Evolutionary conservation across 352 stramenopile species (phyloP).

Genomic region (Pilasporangium apinafurcum): DNA sequence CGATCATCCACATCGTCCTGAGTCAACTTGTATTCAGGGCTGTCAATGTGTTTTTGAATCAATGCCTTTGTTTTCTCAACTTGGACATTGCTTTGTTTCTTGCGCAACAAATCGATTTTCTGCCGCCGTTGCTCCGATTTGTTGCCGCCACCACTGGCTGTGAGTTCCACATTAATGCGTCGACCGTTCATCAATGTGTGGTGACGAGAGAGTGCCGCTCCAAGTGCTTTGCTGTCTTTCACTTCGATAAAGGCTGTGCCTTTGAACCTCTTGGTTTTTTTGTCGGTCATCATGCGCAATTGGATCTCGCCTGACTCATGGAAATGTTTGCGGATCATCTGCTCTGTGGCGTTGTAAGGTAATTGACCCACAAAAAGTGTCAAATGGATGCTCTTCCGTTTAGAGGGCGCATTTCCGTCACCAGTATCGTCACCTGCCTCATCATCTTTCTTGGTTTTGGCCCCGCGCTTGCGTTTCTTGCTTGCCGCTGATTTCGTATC

Average conservation of each 20-base stretch:
- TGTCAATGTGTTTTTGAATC: constrained; percentile 74
- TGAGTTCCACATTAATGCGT: constrained; percentile 86
- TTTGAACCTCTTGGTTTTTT: constrained; percentile 78
- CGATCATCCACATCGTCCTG: constrained; percentile 79
- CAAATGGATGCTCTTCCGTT: constrained; percentile 74
- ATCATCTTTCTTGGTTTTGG: constrained; percentile 3
- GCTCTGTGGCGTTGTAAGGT: constrained; percentile 67
- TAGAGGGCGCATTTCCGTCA: constrained; percentile 21
- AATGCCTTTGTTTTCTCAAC: constrained; percentile 78
- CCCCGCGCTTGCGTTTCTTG: constrained; percentile 51
- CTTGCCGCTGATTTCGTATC: too few species aligned
- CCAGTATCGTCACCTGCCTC: constrained; percentile 12
- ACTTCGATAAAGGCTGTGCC: constrained; percentile 85
- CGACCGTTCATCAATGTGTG: constrained; percentile 74
- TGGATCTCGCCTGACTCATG: constrained; percentile 65
- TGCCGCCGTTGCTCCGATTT: constrained; percentile 71
- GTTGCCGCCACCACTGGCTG: constrained; percentile 68
- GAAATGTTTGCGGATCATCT: constrained; percentile 64
- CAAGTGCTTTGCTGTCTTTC: constrained; percentile 74
- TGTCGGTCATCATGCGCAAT: constrained; percentile 81
- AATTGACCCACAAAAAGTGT: constrained; percentile 83
- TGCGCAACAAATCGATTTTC: constrained; percentile 63
- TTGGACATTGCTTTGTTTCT: constrained; percentile 82
- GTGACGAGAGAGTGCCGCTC: constrained; percentile 68
- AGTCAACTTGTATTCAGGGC: constrained; percentile 64